A percentile compares a stretch with the other conserved stretches of the same genome.
Conservation (phyloP, 768 basidiomycete species). For the Trametes cubensis region DNA sequence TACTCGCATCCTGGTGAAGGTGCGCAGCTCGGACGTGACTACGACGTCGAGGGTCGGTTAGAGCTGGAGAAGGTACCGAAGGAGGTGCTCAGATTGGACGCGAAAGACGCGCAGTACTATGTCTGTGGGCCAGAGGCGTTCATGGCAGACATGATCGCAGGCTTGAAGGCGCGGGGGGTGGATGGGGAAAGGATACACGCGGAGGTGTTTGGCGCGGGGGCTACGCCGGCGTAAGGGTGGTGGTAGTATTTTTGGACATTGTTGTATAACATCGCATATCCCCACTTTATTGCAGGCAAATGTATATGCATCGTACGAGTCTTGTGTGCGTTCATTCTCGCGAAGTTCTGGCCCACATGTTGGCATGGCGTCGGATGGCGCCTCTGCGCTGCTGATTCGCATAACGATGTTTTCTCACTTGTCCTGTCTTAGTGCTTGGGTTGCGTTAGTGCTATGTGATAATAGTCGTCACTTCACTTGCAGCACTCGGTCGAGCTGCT, state of each 20-base stretch:
- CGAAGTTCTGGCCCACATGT: too few species aligned
- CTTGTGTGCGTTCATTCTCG: too few species aligned
- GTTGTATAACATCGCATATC: not conserved
- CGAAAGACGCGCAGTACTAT: slow-evolving; percentile 24
- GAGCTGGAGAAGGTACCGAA: slow-evolving; percentile 15
- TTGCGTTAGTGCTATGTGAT: too few species aligned
- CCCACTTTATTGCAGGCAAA: too few species aligned
- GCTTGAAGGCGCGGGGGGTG: slow-evolving; percentile 23
- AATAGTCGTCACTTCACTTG: too few species aligned
- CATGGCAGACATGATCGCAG: slow-evolving; percentile 23
- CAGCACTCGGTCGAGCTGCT: too few species aligned
- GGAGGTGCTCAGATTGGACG: slow-evolving; percentile 20
- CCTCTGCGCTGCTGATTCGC: too few species aligned
- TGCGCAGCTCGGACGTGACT: slow-evolving; percentile 20
- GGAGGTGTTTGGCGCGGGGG: slow-evolving; percentile 29
- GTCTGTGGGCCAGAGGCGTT: slow-evolving; percentile 30
- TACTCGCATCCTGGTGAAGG: slow-evolving; percentile 19
- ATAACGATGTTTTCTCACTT: too few species aligned
- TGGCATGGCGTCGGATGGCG: too few species aligned
- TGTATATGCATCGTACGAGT: too few species aligned
- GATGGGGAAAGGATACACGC: slow-evolving; percentile 21
- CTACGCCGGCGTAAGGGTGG: slow-evolving; percentile 3
- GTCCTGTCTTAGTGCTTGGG: too few species aligned
- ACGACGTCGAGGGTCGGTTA: slow-evolving; percentile 24
- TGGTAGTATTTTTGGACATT: not conserved